Evolutionary conservation across 1,139 yeast genomes (phyloP).

Genomic region (Pichia kudriavzevii): DNA sequence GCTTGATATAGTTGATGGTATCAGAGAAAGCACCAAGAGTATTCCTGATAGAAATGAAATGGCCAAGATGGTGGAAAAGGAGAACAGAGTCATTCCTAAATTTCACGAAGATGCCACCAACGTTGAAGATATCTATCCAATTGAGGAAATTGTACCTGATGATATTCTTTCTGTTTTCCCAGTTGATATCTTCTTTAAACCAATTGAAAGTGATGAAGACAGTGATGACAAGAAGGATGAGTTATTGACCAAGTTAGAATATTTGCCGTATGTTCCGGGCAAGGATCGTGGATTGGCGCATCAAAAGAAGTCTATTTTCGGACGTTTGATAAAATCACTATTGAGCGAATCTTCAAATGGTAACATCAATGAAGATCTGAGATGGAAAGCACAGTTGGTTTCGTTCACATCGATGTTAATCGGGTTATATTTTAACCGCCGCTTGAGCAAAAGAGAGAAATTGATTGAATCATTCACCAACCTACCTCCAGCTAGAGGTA

Average conservation of each 20-base stretch:
- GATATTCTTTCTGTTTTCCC: conserved; percentile 60
- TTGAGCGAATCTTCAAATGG: conserved; percentile 2
- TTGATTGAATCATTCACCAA: conserved; percentile 55
- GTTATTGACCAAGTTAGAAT: conserved; percentile 30
- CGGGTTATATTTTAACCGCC: conserved; percentile 71
- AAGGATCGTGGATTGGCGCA: conserved; percentile 9
- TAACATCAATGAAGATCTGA: conserved; percentile 7
- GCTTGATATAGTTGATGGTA: conserved; percentile 74
- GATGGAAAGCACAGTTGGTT: conserved; percentile 48
- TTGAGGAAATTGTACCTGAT: conserved; percentile 60
- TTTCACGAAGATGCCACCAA: conserved; percentile 69
- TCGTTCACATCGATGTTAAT: conserved; percentile 73
- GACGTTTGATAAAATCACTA: conserved; percentile 4
- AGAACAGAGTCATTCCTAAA: conserved; percentile 78
- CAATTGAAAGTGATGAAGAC: conserved; percentile 40
- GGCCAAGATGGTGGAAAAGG: conserved; percentile 44
- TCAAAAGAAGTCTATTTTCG: conserved; percentile 10
- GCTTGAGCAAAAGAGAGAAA: conserved; percentile 53
- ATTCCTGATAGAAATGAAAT: conserved; percentile 63
- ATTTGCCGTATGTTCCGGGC: conserved; percentile 50
- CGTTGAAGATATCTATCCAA: conserved; percentile 76
- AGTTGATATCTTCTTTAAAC: conserved; percentile 27
- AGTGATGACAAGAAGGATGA: conserved; percentile 28
- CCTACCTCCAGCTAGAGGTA: conserved; percentile 68
- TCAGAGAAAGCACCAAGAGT: conserved; percentile 59